phyloP scores from a whole-genome alignment of 495 filamentous ascomycete species.

The Xylaria sp. region DNA sequence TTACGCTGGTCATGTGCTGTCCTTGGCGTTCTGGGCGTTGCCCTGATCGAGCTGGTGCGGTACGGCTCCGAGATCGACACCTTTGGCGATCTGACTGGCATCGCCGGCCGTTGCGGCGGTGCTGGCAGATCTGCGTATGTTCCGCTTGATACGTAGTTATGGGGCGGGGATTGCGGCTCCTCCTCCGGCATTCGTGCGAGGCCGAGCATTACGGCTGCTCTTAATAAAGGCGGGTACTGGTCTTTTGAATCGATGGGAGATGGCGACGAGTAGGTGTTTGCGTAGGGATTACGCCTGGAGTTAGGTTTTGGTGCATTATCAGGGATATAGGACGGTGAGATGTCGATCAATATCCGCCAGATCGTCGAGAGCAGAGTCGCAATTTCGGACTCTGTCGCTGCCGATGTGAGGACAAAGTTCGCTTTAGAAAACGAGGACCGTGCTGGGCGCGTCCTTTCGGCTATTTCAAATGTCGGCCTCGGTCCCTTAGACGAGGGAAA shows the following conservation, averaged over 20 bases:
- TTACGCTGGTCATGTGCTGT: constrained; percentile 30
- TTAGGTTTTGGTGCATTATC: constrained; percentile 27
- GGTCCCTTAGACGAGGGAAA: constrained; percentile 26
- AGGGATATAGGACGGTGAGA: constrained; percentile 46
- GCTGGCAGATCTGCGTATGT: constrained; percentile 19
- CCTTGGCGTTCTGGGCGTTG: constrained; percentile 26
- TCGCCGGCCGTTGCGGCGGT: constrained; percentile 7
- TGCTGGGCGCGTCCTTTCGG: background rate
- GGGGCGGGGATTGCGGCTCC: background rate
- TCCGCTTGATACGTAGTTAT: constrained; percentile 19
- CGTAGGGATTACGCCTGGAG: background rate
- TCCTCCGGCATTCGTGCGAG: constrained; percentile 18
- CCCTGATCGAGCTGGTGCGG: constrained; percentile 23
- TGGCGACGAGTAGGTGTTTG: background rate
- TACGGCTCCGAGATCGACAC: constrained; percentile 16
- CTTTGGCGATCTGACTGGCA: constrained; percentile 23
- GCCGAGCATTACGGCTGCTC: constrained; percentile 25
- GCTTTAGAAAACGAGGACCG: constrained; percentile 46
- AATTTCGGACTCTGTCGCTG: constrained; percentile 49
- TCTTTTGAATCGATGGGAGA: constrained; percentile 8
- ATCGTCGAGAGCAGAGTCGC: constrained; percentile 48
- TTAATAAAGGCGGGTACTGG: constrained; percentile 18
- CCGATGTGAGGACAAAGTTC: constrained; percentile 51
- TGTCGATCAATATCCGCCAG: constrained; percentile 47
- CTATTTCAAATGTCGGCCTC: constrained; percentile 16